Evolutionary conservation across 441 rosid species (phyloP).

Genomic region (Populus hybrid): DNA sequence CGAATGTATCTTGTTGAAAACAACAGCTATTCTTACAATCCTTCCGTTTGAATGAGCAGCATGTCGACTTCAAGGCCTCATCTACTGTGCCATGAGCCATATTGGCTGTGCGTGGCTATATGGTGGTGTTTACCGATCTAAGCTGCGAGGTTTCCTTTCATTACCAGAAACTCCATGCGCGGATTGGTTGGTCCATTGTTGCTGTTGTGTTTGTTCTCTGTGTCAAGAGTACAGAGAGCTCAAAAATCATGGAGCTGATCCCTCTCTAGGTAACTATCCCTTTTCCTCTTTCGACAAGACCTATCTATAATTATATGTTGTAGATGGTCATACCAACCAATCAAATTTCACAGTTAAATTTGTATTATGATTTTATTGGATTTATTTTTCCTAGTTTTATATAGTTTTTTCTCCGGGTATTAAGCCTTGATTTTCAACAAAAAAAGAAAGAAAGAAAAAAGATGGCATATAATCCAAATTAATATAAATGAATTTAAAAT

Average conservation of each 20-base stretch:
- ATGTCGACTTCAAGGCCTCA: conserved; percentile 26
- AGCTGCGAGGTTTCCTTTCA: conserved; percentile 36
- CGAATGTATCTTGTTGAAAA: neutral
- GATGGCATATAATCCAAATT: neutral
- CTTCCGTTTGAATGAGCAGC: conserved; percentile 25
- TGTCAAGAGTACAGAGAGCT: conserved; percentile 58
- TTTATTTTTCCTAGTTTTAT: too few relatives aligned
- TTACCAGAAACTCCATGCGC: conserved; percentile 46
- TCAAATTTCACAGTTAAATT: neutral
- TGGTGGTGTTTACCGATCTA: conserved; percentile 33
- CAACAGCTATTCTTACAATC: neutral
- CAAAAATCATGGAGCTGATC: conserved; percentile 40
- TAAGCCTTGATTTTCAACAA: too few relatives aligned
- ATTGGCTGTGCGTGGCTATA: conserved; percentile 42
- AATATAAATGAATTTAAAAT: neutral
- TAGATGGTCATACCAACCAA: neutral
- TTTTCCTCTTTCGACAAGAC: neutral
- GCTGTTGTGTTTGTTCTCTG: conserved; percentile 44
- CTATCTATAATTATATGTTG: neutral
- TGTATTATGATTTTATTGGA: neutral
- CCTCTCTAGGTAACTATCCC: conserved; percentile 36
- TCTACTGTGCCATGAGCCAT: conserved; percentile 31
- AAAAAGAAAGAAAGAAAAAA: too few relatives aligned
- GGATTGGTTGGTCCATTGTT: conserved; percentile 36
- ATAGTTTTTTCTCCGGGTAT: too few relatives aligned